Base-by-base conservation (phyloP, 306 rosid genomes). In the Urtica urens region DNA sequence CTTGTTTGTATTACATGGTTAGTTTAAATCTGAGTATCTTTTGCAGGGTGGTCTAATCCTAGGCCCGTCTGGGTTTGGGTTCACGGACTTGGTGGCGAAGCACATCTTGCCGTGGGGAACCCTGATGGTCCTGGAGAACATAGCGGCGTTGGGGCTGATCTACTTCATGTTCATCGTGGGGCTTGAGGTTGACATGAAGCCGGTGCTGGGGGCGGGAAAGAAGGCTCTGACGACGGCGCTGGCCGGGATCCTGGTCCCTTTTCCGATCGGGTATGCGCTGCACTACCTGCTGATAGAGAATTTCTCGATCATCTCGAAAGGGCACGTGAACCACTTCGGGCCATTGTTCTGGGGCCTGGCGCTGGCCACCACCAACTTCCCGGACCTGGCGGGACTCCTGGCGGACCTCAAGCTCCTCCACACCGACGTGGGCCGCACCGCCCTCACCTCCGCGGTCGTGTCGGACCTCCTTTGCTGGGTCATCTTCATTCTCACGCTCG, bases 141-240 rank as follows among this genome's bases (percentile, higher is more conserved):
- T 65, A 3, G 70, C 61, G 2, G 53, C 54, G 52, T 40, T 65
- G 53, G 59, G 73, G 1, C 24, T 65, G 15, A 51, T 69, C 31
- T 74, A 69, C 47, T 70, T 65, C 54, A 60, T 69, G 52, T 74
- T 74, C 49, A 57, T 74, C 3, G 67, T 74, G 13, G 80, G 80
- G 10, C 38, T 69, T 23, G 80, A 74, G 41, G 50, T 70, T 0
- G 76, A 74, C 29, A 6, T 74, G 11, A 18, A 49, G 6, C 64
- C 72, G 1, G 37, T 74, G 7, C 15, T 53, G 11, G 57, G 57
- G 0, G 70, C 64, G 6, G 53, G 70, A 3, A 49, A 38, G 16
- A 61, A 62, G 61, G 46, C 76, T 7, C 55, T 65, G 1, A 53
- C 51, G 34, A 38, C 59, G 20, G 80, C 76, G 27, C n/a, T 69